Percentiles rank a stretch among this genome's conserved stretches.
These are phyloP conservation scores for Fusarium musae DNA, from an alignment of 2,329 filamentous ascomycete species.

Conservation along the genomic window DNA sequence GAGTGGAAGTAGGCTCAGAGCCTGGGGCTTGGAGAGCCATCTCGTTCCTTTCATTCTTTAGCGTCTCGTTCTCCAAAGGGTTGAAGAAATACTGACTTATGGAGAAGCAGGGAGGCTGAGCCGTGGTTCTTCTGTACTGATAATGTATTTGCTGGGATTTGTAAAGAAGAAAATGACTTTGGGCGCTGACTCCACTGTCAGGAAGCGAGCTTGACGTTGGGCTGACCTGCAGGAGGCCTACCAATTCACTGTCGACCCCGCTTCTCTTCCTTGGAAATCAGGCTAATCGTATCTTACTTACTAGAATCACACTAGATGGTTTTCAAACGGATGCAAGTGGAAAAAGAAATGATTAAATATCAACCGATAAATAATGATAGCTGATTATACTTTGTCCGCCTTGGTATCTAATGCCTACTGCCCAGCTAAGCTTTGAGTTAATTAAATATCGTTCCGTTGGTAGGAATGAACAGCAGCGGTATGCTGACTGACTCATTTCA, in stretches of 20 bases:
- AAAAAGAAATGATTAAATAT: background rate
- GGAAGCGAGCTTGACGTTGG: background rate
- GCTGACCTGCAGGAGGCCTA: background rate
- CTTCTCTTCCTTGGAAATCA: background rate
- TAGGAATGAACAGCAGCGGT: too few relatives aligned
- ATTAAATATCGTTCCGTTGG: too few relatives aligned
- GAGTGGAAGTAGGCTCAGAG: rapidly evolving
- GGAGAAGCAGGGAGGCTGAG: rapidly evolving
- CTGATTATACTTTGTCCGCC: rapidly evolving
- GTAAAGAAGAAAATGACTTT: rapidly evolving
- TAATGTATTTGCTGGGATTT: rapidly evolving
- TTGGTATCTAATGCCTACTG: background rate
- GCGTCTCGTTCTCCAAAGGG: rapidly evolving
- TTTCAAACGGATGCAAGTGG: background rate
- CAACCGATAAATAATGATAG: rapidly evolving
- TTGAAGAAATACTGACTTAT: rapidly evolving
- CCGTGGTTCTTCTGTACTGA: rapidly evolving
- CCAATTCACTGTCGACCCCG: background rate
- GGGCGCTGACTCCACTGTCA: rapidly evolving
- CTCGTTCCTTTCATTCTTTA: rapidly evolving
- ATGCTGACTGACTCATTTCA: too few relatives aligned
- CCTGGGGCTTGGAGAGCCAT: background rate
- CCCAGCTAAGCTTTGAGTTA: too few relatives aligned
- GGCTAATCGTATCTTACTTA: rapidly evolving
- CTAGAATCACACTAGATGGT: rapidly evolving